Percentiles rank a stretch among this genome's conserved stretches.
phyloP scores from a whole-genome alignment of 495 filamentous ascomycete genomes.

The Penicillium pulvis region DNA sequence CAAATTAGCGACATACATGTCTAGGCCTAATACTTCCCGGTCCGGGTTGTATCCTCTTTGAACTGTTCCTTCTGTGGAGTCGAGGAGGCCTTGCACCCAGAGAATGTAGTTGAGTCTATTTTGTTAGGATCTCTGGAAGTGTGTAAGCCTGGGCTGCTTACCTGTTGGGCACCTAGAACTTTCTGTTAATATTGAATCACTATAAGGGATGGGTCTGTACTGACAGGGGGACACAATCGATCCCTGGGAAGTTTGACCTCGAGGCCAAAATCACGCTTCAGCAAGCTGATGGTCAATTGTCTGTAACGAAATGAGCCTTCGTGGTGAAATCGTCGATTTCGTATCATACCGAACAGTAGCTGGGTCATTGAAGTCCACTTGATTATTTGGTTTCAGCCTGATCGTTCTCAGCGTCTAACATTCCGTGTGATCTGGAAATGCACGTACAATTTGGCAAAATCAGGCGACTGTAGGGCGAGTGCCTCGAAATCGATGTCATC shows the following conservation, averaged over 20 bases:
- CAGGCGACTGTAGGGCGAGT: conserved; percentile 57
- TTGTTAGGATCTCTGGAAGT: conserved; percentile 5
- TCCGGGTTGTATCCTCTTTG: conserved; percentile 56
- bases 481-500: conserved; percentile 63
- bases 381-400: conserved; percentile 61
- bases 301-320: conserved; percentile 31
- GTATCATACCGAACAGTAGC: conserved; percentile 62
- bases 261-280: conserved; percentile 75
- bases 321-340: not conserved
- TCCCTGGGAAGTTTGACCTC: conserved; percentile 69
- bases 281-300: conserved; percentile 78
- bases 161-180: conserved; percentile 66
- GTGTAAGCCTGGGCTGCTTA: conserved; percentile 14
- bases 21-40: conserved; percentile 68
- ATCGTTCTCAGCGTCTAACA: conserved; percentile 8
- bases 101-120: conserved; percentile 80
- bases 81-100: conserved; percentile 85
- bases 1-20: conserved; percentile 58
- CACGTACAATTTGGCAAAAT: conserved; percentile 59
- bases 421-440: not conserved
- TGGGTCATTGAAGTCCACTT: conserved; percentile 83
- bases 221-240: conserved; percentile 87
- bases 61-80: conserved; percentile 62
- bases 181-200: not conserved
- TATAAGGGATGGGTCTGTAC: conserved; percentile 14